A percentile compares a stretch with the other conserved stretches of the same genome.
Conservation (phyloP, 768 basidiomycete genomes). For the Boletus rubroflammeus region DNA sequence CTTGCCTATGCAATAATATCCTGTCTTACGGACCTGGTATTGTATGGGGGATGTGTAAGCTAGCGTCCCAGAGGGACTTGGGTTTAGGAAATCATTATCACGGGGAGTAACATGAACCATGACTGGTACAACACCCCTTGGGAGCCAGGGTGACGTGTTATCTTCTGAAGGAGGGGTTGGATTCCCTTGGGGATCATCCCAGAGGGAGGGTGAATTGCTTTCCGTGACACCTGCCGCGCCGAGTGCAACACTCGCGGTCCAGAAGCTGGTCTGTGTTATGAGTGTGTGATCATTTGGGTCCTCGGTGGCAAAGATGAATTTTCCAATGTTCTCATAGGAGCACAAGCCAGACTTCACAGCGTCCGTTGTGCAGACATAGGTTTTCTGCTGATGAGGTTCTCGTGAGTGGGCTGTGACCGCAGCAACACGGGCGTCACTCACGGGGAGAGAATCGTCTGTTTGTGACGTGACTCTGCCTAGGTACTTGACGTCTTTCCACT, state of each 20-base stretch:
- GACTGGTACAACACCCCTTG: slow-evolving; percentile 16
- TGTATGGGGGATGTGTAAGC: slow-evolving; percentile 70
- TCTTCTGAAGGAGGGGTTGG: slow-evolving; percentile 50
- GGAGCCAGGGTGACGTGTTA: slow-evolving; percentile 49
- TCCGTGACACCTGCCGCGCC: slow-evolving; percentile 28
- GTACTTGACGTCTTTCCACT: slow-evolving; percentile 86
- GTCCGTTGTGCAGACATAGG: slow-evolving; percentile 88
- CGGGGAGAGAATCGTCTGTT: slow-evolving; percentile 55
- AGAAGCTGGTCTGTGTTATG: slow-evolving; percentile 77
- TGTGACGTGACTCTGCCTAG: slow-evolving; percentile 68
- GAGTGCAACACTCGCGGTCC: slow-evolving; percentile 77
- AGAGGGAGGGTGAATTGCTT: slow-evolving; percentile 37
- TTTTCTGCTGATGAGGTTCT: slow-evolving; percentile 59
- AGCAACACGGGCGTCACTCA: slow-evolving; percentile 39
- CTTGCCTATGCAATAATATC: slow-evolving; percentile 95
- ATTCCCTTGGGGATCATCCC: slow-evolving; percentile 60
- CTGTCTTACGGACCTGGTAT: slow-evolving; percentile 81
- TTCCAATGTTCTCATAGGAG: slow-evolving; percentile 65
- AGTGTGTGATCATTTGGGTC: slow-evolving; percentile 55
- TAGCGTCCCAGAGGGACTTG: slow-evolving; percentile 49
- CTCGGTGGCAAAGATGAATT: slow-evolving; percentile 70
- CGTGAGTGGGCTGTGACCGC: slow-evolving; percentile 15
- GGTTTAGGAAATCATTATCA: slow-evolving; percentile 36
- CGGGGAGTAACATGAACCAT: slow-evolving; percentile 11
- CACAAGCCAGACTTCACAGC: slow-evolving; percentile 75